Conservation (phyloP, 495 filamentous ascomycete genomes). For the Talaromyces wortmannii region DNA sequence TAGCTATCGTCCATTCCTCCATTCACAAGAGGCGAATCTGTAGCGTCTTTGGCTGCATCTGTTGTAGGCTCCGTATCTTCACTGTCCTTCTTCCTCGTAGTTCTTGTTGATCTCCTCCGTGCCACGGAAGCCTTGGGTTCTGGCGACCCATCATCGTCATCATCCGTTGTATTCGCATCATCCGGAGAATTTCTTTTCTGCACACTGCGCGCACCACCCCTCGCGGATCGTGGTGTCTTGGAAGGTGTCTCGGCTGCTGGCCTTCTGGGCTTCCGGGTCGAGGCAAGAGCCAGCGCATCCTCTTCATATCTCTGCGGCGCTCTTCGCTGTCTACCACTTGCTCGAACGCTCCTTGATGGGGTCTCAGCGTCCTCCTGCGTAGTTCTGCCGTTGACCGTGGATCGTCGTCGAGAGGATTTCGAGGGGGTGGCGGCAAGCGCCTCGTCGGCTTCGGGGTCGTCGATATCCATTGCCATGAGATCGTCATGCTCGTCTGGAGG, state of each 20-base stretch:
- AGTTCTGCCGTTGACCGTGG: slow-evolving; percentile 9
- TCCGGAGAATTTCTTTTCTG: not conserved
- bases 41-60: slow-evolving; percentile 7
- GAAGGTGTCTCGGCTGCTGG: slow-evolving; percentile 13
- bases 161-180: not conserved
- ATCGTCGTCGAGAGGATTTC: slow-evolving; percentile 18
- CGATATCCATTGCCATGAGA: not conserved
- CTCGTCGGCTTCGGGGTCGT: slow-evolving; percentile 1
- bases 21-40: slow-evolving; percentile 7
- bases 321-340: slow-evolving; percentile 36
- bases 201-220: slow-evolving; percentile 14
- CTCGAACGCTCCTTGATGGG: slow-evolving; percentile 19
- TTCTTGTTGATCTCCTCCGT: slow-evolving; percentile 6
- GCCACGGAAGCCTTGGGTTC: not conserved
- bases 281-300: slow-evolving; percentile 8
- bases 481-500: slow-evolving; percentile 8
- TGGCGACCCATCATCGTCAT: slow-evolving; percentile 5
- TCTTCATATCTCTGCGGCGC: slow-evolving; percentile 30
- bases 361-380: slow-evolving; percentile 14
- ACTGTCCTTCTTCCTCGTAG: slow-evolving; percentile 16
- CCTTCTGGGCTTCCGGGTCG: slow-evolving; percentile 17
- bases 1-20: slow-evolving; percentile 18
- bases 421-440: slow-evolving; percentile 1
- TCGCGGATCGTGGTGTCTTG: slow-evolving; percentile 13
- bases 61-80: slow-evolving; percentile 19